Conservation (phyloP, 441 rosid species). For the Eruca vesicaria region DNA sequence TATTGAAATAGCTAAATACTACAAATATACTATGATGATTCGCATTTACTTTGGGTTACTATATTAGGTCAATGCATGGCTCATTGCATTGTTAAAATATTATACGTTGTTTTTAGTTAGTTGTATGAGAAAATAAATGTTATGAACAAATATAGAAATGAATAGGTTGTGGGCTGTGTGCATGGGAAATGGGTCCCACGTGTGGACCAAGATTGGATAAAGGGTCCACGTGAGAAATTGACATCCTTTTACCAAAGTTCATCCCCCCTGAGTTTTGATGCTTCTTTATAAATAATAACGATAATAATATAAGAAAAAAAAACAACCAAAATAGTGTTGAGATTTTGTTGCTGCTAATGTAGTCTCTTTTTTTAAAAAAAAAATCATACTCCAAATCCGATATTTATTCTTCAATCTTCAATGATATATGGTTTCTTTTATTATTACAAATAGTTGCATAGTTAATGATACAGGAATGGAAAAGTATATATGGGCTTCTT, state of each 20-base stretch:
- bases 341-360: slow-evolving; percentile 14
- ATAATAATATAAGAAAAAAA: not conserved
- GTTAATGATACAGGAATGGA: not conserved
- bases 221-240: slow-evolving; percentile 77
- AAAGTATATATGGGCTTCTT: not conserved
- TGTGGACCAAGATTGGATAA: slow-evolving; percentile 45
- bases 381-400: slow-evolving; percentile 7
- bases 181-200: slow-evolving; percentile 51
- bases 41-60: slow-evolving; percentile 34
- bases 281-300: slow-evolving; percentile 20
- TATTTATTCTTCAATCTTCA: slow-evolving; percentile 8
- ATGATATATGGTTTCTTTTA: not conserved
- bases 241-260: slow-evolving; percentile 57
- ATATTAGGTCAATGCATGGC: slow-evolving; percentile 17
- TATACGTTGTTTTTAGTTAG: not conserved
- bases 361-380: not conserved
- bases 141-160: slow-evolving; percentile 27
- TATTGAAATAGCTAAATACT: not conserved
- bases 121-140: not conserved
- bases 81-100: not conserved
- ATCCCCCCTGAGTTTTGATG: slow-evolving; percentile 71
- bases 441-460: not conserved
- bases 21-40: not conserved
- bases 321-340: slow-evolving; percentile 16
- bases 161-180: slow-evolving; percentile 58